Evolutionary conservation across 2,329 filamentous ascomycete species (phyloP).

Genomic region (Ceratocystis albifundus): DNA sequence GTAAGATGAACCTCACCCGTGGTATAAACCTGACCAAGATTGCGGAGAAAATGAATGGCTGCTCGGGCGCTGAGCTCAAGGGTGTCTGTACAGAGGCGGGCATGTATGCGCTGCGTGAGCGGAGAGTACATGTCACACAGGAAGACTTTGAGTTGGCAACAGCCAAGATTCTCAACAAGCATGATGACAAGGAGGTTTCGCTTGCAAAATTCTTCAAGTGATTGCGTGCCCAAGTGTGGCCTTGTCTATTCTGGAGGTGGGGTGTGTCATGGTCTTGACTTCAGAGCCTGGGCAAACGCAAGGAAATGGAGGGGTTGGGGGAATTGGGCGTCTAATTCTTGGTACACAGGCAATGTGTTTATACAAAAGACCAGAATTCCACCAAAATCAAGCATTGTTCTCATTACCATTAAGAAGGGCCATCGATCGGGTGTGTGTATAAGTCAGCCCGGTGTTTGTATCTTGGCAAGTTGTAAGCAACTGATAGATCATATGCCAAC

Average conservation of each 20-base stretch:
- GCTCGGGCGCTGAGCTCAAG: conserved; percentile 93
- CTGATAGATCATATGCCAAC: neutral
- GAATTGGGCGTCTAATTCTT: neutral
- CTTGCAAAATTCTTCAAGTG: conserved; percentile 66
- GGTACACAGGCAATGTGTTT: conserved; percentile 7
- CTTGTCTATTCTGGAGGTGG: neutral
- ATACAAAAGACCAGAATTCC: conserved; percentile 5
- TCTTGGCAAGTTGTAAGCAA: neutral
- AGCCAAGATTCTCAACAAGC: conserved; percentile 98
- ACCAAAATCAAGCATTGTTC: conserved; percentile 17
- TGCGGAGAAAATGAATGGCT: conserved; percentile 99
- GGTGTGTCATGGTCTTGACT: neutral
- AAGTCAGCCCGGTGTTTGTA: neutral
- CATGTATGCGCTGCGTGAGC: conserved; percentile 93
- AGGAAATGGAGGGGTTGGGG: neutral
- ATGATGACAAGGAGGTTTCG: conserved; percentile 94
- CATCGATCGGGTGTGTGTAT: neutral
- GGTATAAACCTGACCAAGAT: conserved; percentile 98
- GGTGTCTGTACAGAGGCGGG: conserved; percentile 97
- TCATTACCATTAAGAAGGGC: neutral
- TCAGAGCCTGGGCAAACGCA: neutral
- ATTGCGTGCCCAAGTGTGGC: neutral
- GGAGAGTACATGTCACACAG: conserved; percentile 94
- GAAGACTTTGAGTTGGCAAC: conserved; percentile 98
- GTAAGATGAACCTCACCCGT: conserved; percentile 96